Evolutionary conservation across 768 basidiomycete genomes (phyloP).

Genomic region (Pulveroboletus sp.): DNA sequence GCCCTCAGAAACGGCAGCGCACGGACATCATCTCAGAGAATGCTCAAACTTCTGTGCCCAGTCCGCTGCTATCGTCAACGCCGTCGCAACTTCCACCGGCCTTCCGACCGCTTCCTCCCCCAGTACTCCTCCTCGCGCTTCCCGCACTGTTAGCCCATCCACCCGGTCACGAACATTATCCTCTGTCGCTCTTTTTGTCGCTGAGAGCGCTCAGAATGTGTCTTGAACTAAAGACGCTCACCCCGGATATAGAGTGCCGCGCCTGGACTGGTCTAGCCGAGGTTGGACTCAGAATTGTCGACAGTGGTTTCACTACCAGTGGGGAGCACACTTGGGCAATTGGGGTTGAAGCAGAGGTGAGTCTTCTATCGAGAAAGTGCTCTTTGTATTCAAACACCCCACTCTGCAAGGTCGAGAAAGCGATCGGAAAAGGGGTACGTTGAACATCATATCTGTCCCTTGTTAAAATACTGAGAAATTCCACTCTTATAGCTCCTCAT

Average conservation of each 20-base stretch:
- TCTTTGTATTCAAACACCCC: not conserved
- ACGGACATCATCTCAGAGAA: slow-evolving; percentile 4
- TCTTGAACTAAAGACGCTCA: slow-evolving; percentile 44
- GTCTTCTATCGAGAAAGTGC: not conserved
- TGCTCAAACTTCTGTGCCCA: not conserved
- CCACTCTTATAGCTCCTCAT: slow-evolving; percentile 40
- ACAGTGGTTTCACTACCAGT: slow-evolving; percentile 37
- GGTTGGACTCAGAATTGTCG: slow-evolving; percentile 54
- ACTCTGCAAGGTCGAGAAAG: slow-evolving; percentile 47
- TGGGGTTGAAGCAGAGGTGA: slow-evolving; percentile 54
- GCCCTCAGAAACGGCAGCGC: slow-evolving; percentile 34
- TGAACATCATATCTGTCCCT: not conserved
- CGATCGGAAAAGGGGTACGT: slow-evolving; percentile 67
- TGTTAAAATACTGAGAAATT: not conserved
- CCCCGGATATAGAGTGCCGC: slow-evolving; percentile 58
- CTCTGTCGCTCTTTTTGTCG: slow-evolving; percentile 52
- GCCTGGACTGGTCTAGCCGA: slow-evolving; percentile 71
- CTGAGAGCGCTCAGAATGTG: slow-evolving; percentile 53
- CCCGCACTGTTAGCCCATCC: slow-evolving; percentile 61
- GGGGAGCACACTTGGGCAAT: slow-evolving; percentile 41
- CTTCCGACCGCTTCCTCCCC: slow-evolving; percentile 36
- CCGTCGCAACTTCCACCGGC: not conserved
- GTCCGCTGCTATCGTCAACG: not conserved
- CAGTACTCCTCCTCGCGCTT: slow-evolving; percentile 54
- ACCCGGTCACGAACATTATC: slow-evolving; percentile 53